These are phyloP conservation scores for Suillus paluster DNA, from an alignment of 768 basidiomycete species.

Conservation along the genomic window DNA sequence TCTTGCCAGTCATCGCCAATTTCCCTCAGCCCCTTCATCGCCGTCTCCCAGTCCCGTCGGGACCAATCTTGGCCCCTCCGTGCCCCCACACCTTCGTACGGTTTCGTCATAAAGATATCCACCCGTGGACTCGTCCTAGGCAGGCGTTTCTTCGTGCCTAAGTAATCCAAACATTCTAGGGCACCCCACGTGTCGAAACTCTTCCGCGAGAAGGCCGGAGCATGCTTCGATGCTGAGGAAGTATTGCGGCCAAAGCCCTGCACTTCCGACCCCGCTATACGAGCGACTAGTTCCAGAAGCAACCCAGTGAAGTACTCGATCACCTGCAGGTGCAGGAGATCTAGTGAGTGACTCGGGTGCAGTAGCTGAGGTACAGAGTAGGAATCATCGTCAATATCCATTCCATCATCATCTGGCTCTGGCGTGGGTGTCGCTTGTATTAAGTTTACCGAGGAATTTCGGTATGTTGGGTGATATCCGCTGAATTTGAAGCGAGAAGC, in stretches of 20 bases:
- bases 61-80: conserved; percentile 80
- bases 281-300: conserved; percentile 59
- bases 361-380: conserved; percentile 29
- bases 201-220: conserved; percentile 52
- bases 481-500: conserved; percentile 46
- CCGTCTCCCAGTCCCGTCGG: conserved; percentile 65
- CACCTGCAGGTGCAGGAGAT: conserved; percentile 68
- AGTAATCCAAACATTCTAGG: conserved; percentile 60
- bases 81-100: conserved; percentile 53
- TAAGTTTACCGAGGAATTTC: conserved; percentile 31
- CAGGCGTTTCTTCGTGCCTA: conserved; percentile 45
- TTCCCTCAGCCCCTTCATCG: conserved; percentile 47
- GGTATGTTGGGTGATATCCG: conserved; percentile 40
- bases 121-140: conserved; percentile 47
- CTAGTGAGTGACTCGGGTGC: conserved; percentile 60
- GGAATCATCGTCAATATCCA: conserved; percentile 67
- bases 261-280: conserved; percentile 55
- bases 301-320: conserved; percentile 70
- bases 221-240: conserved; percentile 56
- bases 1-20: conserved; percentile 61
- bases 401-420: conserved; percentile 47
- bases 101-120: conserved; percentile 54
- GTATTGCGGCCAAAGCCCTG: conserved; percentile 37
- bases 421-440: conserved; percentile 17
- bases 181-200: conserved; percentile 55